phyloP scores from a whole-genome alignment of 1,284 basidiomycete species.

The Gomphus bonarii region DNA sequence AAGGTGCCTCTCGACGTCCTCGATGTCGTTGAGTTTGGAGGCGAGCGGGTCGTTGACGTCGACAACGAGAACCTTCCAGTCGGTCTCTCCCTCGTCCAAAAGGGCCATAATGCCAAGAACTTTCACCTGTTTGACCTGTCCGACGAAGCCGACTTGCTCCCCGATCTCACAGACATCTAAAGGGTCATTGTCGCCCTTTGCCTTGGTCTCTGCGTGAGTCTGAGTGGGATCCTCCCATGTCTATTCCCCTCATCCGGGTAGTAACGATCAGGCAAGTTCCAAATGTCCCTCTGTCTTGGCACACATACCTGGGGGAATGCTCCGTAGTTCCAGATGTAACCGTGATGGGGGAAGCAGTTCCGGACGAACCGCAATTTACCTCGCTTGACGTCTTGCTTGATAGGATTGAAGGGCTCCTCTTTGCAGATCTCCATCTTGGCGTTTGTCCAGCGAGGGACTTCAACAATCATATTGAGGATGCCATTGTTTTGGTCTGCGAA shows the following conservation, averaged over 20 bases:
- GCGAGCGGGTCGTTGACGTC: slow-evolving; percentile 96
- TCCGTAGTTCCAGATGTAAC: slow-evolving; percentile 98
- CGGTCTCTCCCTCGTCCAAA: slow-evolving; percentile 95
- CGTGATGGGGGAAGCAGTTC: slow-evolving; percentile 99
- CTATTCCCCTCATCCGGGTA: slow-evolving; percentile 31
- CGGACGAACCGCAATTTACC: slow-evolving; percentile 95
- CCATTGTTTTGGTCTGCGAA: slow-evolving; percentile 90
- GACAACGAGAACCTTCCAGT: slow-evolving; percentile 98
- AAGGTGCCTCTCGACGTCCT: slow-evolving; percentile 97
- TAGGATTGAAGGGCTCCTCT: slow-evolving; percentile 96
- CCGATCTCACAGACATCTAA: slow-evolving; percentile 99
- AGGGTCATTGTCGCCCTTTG: slow-evolving; percentile 98
- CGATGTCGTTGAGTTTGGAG: slow-evolving; percentile 95
- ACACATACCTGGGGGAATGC: slow-evolving; percentile 87
- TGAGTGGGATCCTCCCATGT: slow-evolving; percentile 96
- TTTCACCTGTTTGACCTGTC: slow-evolving; percentile 99
- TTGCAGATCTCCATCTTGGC: slow-evolving; percentile 99
- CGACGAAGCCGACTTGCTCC: slow-evolving; percentile 94
- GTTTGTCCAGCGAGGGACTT: slow-evolving; percentile 99
- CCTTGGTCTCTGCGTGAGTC: slow-evolving; percentile 95
- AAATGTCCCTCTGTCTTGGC: slow-evolving; percentile 16
- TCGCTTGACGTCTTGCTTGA: slow-evolving; percentile 98
- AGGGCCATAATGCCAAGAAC: slow-evolving; percentile 99
- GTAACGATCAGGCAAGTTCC: slow-evolving; percentile 11
- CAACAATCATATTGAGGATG: slow-evolving; percentile 97